Evolutionary conservation across 768 basidiomycete genomes (phyloP), one percentile per base, ranked within the genome.

Genomic region (Omphalotus guepiniiformis): DNA sequence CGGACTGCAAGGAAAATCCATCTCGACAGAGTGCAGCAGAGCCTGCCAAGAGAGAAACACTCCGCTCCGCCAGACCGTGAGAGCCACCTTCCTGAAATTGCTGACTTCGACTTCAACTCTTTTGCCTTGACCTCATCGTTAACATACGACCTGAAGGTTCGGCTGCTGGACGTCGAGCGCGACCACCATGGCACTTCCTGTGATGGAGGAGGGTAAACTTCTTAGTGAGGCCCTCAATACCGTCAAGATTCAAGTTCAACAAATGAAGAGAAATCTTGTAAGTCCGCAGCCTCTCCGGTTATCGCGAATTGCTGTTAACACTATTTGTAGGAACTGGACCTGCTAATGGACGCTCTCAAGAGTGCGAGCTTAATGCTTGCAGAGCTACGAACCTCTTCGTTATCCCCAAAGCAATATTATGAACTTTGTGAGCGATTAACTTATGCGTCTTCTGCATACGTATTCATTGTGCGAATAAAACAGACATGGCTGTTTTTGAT

Each of bases 401-500:
- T 98, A 54, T 88, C 89, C 2, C 91, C 93, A 9, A 99, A 99
- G 62, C 93, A 97, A 62, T 99, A 99, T 68, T 98, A 98, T 64
- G 96, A 98, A 71, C 83, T 98, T 28, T 98, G 93, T 95, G 52
- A 55, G 85, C 66, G 39, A 19, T 13, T 30, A 34, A 40, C 25
- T 12, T 12, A 4, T 2, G 5, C 9, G 16, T 16, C 16, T 1
- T 6, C 9, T 22, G 6, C 36, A 37, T 32, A 18, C 44, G 30
- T 12, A 9, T 18, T 1, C 23, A 30, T n/a, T 16, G 49, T 47
- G 46, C 36, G 13, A 16, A 35, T 25, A n/a, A n/a, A n/a, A n/a
- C 58, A 95, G 93, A 98, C 69, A 98, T 98, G 92, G 89, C 93
- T 53, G 93, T 99, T 42, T 98, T 98, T 67, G 96, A 99, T 63